A percentile compares a stretch with the other conserved stretches of the same genome.
Evolutionary conservation across 2,329 filamentous ascomycete genomes (phyloP).

Genomic region (Apiospora pterosperma): DNA sequence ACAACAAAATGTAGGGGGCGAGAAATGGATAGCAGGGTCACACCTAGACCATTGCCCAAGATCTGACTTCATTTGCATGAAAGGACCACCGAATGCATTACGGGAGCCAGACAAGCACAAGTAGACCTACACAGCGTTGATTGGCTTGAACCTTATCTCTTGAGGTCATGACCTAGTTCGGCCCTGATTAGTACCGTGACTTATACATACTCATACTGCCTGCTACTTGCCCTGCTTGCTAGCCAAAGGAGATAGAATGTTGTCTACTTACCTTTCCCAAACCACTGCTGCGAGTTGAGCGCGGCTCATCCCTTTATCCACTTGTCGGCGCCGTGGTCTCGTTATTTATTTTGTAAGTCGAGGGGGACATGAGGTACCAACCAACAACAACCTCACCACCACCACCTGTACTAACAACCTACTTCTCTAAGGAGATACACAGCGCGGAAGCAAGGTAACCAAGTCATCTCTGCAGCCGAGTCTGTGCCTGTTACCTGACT

Average conservation of each 20-base stretch:
- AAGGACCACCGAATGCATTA: background rate
- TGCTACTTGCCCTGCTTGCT: too few species aligned
- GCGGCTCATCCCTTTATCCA: conserved; percentile 1
- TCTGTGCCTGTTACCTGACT: too few species aligned
- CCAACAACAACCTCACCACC: too few species aligned
- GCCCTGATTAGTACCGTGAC: background rate
- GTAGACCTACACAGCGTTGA: background rate
- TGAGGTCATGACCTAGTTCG: background rate
- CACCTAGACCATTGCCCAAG: background rate
- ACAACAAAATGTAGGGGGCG: too few species aligned
- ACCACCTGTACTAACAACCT: too few species aligned
- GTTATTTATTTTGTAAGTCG: background rate
- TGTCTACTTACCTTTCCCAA: background rate
- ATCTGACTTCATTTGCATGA: background rate
- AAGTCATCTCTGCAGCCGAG: too few species aligned
- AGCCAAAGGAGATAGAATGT: background rate
- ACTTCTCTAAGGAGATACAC: too few species aligned
- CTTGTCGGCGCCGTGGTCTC: background rate
- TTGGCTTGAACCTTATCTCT: background rate
- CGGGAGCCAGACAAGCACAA: background rate
- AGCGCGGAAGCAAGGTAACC: too few species aligned
- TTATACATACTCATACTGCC: background rate
- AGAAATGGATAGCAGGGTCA: background rate
- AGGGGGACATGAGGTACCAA: background rate
- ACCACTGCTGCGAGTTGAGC: background rate